Conservation (phyloP, 306 rosid species). For the Inga leiocalycina region DNA sequence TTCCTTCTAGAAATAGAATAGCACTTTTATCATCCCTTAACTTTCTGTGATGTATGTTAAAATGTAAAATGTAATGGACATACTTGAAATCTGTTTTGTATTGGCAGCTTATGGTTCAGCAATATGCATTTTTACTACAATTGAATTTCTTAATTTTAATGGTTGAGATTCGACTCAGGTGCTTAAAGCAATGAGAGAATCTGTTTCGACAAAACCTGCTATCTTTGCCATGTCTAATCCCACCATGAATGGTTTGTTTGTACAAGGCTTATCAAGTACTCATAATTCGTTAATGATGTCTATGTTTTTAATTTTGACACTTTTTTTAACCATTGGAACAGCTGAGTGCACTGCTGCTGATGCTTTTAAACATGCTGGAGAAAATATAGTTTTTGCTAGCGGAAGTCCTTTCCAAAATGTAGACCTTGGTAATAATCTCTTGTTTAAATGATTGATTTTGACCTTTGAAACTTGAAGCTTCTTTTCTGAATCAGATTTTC, state of each 20-base stretch:
- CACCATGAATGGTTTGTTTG: conserved; percentile 89
- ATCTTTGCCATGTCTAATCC: conserved; percentile 99
- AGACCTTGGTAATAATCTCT: conserved; percentile 67
- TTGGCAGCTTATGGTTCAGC: conserved; percentile 31
- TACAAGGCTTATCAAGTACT: conserved; percentile 37
- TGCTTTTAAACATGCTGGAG: conserved; percentile 93
- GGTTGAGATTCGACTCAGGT: conserved; percentile 64
- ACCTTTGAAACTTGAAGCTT: background rate
- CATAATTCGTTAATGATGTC: conserved; percentile 33
- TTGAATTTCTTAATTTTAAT: conserved; percentile 39
- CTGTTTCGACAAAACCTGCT: conserved; percentile 92
- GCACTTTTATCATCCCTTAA: conserved; percentile 30
- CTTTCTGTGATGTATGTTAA: conserved; percentile 6
- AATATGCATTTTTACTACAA: conserved; percentile 27
- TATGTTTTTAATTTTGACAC: conserved; percentile 28
- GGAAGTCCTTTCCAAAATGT: conserved; percentile 96
- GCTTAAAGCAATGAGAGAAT: conserved; percentile 90
- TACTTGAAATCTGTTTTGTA: conserved; percentile 30
- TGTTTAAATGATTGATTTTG: conserved; percentile 30
- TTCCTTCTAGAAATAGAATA: conserved; percentile 22
- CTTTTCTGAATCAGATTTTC: conserved; percentile 26
- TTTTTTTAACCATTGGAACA: conserved; percentile 40
- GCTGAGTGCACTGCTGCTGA: conserved; percentile 98
- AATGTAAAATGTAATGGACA: conserved; percentile 26
- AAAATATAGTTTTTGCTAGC: conserved; percentile 86